Evolutionary conservation across 2,329 filamentous ascomycete species (phyloP), one percentile per base, ranked within the genome.

Genomic region (Neospermospora avenae): DNA sequence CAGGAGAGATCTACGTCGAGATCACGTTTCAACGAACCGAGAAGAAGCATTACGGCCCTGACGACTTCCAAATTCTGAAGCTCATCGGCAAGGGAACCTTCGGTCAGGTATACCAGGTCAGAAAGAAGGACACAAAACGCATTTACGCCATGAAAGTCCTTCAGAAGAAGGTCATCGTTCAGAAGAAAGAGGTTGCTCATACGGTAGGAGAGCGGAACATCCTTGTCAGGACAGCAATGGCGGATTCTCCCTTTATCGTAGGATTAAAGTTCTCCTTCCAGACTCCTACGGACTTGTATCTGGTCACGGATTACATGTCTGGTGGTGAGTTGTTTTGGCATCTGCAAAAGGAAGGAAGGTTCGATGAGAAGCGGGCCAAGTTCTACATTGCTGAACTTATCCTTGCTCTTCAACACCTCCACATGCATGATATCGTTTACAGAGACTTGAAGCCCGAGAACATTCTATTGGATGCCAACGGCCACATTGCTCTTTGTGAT

Each of bases 301-400:
- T 99, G n/a, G 95, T 99, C 14, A 98, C 95, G 4, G 95, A 98
- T 74, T 99, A 97, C 79, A 98, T 99, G 95, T 99, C 95, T 16
- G 95, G 95, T 41, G 95, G 95, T 60, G 95, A 99, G 75, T 81
- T 99, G 1, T 99, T 99, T 77, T 99, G 95, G 93, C 95, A 99
- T 78, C 77, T 99, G 60, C 95, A 99, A 73, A 96, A 96, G 73
- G 95, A 98, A 73, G 93, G 93, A 54, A 89, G 93, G 31, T 99
- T 99, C 75, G 89, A 95, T 67, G 95, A 98, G 78, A 89, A 87
- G 69, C 86, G 95, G 24, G 95, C 95, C 67, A 98, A 98, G 76
- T 99, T 99, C 74, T 99, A 99, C 77, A 98, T 98, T 73, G 95
- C 95, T 16, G 95, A 99, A 76, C 84, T 99, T 63, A 98, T 99